phyloP scores from a whole-genome alignment of 73 alveolate genomes.

The Tetrahymena elliotti region DNA sequence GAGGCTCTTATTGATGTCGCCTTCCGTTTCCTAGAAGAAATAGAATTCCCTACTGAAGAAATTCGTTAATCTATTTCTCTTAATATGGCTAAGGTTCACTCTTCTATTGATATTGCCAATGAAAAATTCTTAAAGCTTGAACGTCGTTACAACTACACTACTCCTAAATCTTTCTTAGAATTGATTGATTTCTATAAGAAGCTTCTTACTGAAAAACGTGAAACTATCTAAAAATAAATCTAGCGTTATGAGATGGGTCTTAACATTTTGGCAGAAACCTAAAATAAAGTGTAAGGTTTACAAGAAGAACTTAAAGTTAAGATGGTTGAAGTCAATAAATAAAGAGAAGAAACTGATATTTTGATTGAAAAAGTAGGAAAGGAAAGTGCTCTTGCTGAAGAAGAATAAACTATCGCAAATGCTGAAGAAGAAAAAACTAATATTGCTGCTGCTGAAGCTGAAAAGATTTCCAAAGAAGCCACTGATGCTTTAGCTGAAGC shows the following conservation, averaged over 20 bases:
- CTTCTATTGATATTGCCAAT: constrained; percentile 94
- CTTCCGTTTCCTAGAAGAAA: constrained; percentile 66
- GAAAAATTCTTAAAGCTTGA: constrained; percentile 69
- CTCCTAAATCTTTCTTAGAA: constrained; percentile 99
- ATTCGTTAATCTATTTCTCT: constrained; percentile 49
- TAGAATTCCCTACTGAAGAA: constrained; percentile 72
- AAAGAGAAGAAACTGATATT: constrained; percentile 87
- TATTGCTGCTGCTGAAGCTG: constrained; percentile 84
- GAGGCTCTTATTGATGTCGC: constrained; percentile 99
- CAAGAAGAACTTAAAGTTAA: constrained; percentile 93
- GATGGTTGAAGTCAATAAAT: constrained; percentile 97
- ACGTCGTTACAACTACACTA: constrained; percentile 98
- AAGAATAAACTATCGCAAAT: constrained; percentile 87
- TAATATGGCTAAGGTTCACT: constrained; percentile 93
- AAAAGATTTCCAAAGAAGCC: constrained; percentile 84
- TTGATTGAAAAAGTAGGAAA: constrained; percentile 95
- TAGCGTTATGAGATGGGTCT: constrained; percentile 96
- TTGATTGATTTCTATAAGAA: constrained; percentile 93
- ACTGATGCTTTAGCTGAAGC: constrained; percentile 73
- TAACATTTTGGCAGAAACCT: constrained; percentile 83
- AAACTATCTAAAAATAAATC: constrained; percentile 75
- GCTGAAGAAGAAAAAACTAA: constrained; percentile 94
- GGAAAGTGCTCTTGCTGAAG: constrained; percentile 96
- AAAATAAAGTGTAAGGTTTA: constrained; percentile 93
- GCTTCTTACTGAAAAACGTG: constrained; percentile 91